Conservation (phyloP, 345 rosid genomes). For the Microthlaspi erraticum region DNA sequence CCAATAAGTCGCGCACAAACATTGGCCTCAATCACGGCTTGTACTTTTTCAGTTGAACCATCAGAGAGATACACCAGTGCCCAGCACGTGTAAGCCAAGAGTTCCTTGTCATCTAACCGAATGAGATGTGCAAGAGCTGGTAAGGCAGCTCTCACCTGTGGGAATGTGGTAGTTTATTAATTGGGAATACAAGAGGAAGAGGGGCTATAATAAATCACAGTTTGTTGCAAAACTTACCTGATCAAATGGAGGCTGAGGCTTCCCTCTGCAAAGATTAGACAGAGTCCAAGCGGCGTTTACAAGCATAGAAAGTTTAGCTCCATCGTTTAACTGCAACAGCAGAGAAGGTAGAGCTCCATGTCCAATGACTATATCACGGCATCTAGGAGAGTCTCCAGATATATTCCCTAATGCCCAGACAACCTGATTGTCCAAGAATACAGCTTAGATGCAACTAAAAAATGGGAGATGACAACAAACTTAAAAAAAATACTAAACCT, state of each 20-base stretch:
- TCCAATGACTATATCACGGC: constrained; percentile 48
- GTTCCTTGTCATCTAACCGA: constrained; percentile 73
- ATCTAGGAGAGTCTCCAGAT: constrained; percentile 49
- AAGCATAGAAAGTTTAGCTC: constrained; percentile 43
- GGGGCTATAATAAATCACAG: constrained; percentile 9
- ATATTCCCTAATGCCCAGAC: constrained; percentile 50
- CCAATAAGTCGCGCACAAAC: constrained; percentile 76
- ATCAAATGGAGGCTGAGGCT: constrained; percentile 83
- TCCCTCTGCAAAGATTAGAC: constrained; percentile 74
- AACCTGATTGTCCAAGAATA: constrained; percentile 35
- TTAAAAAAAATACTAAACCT: constrained; percentile 4
- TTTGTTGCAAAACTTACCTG: constrained; percentile 53
- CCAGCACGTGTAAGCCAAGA: constrained; percentile 82
- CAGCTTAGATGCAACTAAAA: constrained; percentile 19
- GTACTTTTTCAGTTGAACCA: constrained; percentile 78
- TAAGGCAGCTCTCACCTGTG: constrained; percentile 78
- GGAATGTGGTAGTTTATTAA: constrained; percentile 13
- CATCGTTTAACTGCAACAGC: constrained; percentile 34
- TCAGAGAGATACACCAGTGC: constrained; percentile 54
- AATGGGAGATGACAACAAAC: constrained; percentile 3
- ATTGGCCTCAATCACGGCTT: constrained; percentile 79
- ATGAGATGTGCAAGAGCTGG: constrained; percentile 71
- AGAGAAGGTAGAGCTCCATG: constrained; percentile 43
- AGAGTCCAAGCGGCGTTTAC: constrained; percentile 46
- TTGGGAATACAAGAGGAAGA: constrained; percentile 1